Conservation (phyloP, 768 basidiomycete species). For the Leccinum rimulosum region DNA sequence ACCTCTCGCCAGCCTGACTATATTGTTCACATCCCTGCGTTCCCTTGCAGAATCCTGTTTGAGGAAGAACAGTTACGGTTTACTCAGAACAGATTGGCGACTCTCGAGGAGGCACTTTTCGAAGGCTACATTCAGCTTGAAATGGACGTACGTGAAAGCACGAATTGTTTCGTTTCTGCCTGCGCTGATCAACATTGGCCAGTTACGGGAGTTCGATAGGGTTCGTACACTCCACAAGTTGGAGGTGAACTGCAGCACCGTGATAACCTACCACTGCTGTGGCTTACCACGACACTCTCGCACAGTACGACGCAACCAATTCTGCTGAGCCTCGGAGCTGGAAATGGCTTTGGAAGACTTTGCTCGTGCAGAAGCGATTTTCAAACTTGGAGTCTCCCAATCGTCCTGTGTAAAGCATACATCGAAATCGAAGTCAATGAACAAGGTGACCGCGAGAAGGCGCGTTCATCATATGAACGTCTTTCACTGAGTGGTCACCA, state of each 20-base stretch:
- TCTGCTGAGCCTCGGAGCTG: conserved; percentile 83
- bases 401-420: conserved; percentile 88
- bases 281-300: neutral
- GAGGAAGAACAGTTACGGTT: conserved; percentile 71
- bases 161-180: neutral
- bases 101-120: conserved; percentile 85
- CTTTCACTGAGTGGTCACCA: conserved; percentile 86
- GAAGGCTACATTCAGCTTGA: conserved; percentile 95
- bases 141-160: conserved; percentile 61
- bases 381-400: conserved; percentile 87
- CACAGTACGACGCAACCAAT: conserved; percentile 82
- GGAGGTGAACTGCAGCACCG: conserved; percentile 50
- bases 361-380: conserved; percentile 86
- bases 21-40: conserved; percentile 5
- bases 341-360: conserved; percentile 87
- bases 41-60: conserved; percentile 62
- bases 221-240: conserved; percentile 89
- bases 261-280: neutral
- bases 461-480: conserved; percentile 87
- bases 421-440: conserved; percentile 96
- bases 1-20: neutral
- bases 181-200: conserved; percentile 9
- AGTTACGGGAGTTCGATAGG: conserved; percentile 94
- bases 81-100: conserved; percentile 59
- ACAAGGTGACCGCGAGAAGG: conserved; percentile 77